phyloP scores from a whole-genome alignment of 257 asterid genomes.

The Solanum raphanifolium region DNA sequence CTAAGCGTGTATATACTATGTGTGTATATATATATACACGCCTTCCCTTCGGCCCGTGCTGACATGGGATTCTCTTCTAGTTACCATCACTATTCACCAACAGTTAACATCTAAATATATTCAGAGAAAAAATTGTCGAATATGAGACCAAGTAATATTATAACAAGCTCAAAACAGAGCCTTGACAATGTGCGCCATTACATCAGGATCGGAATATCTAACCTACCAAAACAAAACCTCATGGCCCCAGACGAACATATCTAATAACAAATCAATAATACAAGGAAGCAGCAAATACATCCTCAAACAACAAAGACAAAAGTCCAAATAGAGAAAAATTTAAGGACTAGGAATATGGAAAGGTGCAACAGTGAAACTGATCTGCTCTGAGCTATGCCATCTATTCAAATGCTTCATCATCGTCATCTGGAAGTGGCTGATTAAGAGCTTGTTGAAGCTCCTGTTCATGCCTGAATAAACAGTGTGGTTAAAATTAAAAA shows the following conservation, averaged over 20 bases:
- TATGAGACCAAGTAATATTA: background rate
- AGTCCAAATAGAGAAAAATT: background rate
- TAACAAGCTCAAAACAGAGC: background rate
- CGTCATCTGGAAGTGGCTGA: conserved; percentile 80
- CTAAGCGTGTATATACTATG: too few species aligned
- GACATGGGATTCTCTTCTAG: background rate
- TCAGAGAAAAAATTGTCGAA: background rate
- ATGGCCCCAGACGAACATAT: background rate
- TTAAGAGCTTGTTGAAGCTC: conserved; percentile 30
- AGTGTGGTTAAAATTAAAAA: background rate
- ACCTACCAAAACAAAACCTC: background rate
- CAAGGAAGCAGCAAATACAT: background rate
- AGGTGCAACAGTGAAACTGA: background rate
- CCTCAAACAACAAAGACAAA: background rate
- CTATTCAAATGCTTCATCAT: conserved; percentile 57
- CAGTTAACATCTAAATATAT: background rate
- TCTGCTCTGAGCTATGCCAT: background rate
- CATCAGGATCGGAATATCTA: background rate
- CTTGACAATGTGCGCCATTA: background rate
- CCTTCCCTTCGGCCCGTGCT: too few species aligned
- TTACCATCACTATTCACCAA: background rate
- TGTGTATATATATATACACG: too few species aligned
- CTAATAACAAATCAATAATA: background rate
- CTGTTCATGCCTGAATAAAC: background rate
- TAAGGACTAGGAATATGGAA: background rate